phyloP scores from a whole-genome alignment of 2,329 filamentous ascomycete species.

The Colletotrichum camelliae region DNA sequence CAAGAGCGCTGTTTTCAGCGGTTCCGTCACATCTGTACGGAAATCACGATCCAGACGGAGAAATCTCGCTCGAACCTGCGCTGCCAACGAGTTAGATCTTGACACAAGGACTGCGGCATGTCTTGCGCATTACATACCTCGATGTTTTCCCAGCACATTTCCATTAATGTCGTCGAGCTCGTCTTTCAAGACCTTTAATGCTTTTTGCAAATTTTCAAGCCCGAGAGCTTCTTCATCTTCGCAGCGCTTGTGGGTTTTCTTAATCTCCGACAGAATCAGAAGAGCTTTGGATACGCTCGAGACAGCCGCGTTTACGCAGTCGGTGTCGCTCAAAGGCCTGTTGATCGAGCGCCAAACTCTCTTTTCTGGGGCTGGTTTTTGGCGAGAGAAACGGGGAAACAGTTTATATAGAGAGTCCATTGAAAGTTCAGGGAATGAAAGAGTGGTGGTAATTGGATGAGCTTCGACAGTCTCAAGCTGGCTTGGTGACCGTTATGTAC shows the following conservation, averaged over 20 bases:
- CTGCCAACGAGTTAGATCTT: not conserved
- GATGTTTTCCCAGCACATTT: not conserved
- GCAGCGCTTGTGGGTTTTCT: not conserved
- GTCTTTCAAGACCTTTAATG: not conserved
- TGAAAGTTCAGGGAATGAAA: not conserved
- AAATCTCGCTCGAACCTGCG: not conserved
- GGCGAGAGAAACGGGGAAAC: not conserved
- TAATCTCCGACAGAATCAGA: not conserved
- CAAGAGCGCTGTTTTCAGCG: not conserved
- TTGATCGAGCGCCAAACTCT: not conserved
- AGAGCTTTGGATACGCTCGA: not conserved
- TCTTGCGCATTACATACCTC: not conserved
- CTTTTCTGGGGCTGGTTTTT: not conserved
- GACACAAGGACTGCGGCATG: accelerated
- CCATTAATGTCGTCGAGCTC: not conserved
- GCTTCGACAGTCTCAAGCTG: not conserved
- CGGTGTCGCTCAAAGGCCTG: not conserved
- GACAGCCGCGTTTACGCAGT: not conserved
- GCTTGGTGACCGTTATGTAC: not conserved
- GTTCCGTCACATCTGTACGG: not conserved
- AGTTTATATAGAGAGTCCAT: not conserved
- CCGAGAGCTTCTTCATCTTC: not conserved
- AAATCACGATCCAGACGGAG: not conserved
- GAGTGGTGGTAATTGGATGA: not conserved
- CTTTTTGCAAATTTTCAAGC: not conserved